Evolutionary conservation across 352 stramenopile species (phyloP).

Genomic region (Phytophthora citrophthora): DNA sequence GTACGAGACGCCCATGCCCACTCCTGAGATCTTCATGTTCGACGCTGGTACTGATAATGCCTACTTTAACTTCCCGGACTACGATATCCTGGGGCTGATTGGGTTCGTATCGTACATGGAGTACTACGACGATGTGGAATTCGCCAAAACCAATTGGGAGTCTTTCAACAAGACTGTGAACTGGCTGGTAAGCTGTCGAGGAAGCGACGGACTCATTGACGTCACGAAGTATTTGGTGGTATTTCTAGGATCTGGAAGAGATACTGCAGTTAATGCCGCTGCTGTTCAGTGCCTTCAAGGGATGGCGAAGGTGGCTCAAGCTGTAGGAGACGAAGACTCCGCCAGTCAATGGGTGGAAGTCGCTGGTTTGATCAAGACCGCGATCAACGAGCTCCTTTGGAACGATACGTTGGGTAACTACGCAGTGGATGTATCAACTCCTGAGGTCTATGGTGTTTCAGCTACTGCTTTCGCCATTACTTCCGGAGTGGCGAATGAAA

Average conservation of each 20-base stretch:
- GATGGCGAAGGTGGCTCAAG: constrained; percentile 26
- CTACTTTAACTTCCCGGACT: constrained; percentile 31
- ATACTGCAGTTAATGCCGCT: background rate
- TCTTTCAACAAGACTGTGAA: constrained; percentile 20
- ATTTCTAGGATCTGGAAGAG: no score
- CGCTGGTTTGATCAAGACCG: constrained; percentile 24
- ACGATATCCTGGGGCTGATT: constrained; percentile 39
- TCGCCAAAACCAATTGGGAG: constrained; percentile 30
- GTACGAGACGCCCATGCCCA: constrained; percentile 36
- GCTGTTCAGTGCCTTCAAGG: constrained; percentile 33
- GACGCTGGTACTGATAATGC: constrained; percentile 21
- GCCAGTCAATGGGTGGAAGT: constrained; percentile 22
- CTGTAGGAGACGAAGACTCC: constrained; percentile 24
- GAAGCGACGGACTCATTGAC: constrained; percentile 19
- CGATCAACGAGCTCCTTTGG: constrained; percentile 39
- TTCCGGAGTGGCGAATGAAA: constrained; percentile 35
- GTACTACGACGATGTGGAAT: constrained; percentile 33
- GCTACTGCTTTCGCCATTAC: constrained; percentile 33
- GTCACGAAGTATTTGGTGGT: no score
- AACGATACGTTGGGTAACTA: constrained; percentile 33
- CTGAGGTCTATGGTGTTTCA: constrained; percentile 28
- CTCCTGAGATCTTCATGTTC: constrained; percentile 36
- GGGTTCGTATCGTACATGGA: constrained; percentile 44
- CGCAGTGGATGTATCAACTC: constrained; percentile 17
- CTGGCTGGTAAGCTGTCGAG: constrained; percentile 29